phyloP scores from a whole-genome alignment of 2,329 filamentous ascomycete species.

The Aspergillus sp. region DNA sequence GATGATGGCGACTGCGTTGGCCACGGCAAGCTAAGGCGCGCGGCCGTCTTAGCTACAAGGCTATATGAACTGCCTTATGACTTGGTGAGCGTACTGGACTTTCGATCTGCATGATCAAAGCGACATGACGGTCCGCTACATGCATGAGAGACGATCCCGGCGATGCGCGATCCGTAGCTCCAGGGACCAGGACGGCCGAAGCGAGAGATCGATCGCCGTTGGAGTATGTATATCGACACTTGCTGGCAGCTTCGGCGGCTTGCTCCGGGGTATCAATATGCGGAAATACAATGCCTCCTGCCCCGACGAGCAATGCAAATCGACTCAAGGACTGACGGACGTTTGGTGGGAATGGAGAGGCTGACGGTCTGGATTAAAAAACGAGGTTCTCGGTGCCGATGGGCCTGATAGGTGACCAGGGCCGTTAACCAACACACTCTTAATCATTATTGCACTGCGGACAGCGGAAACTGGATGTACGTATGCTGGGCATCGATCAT shows the following conservation, averaged over 20 bases:
- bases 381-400: neutral
- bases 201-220: neutral
- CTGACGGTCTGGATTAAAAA: neutral
- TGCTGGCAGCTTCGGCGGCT: neutral
- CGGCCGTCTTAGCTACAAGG: neutral
- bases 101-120: neutral
- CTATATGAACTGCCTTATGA: neutral
- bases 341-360: neutral
- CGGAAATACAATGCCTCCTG: neutral
- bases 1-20: neutral
- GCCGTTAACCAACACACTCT: too few relatives aligned
- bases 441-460: too few relatives aligned
- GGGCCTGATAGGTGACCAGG: neutral
- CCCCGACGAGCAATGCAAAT: neutral
- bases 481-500: neutral
- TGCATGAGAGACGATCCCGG: neutral
- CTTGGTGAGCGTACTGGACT: neutral
- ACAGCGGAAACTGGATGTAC: neutral
- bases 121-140: neutral
- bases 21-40: neutral
- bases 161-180: neutral
- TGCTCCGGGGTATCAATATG: neutral
- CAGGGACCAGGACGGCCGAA: neutral
- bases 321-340: too few relatives aligned
- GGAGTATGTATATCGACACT: neutral